These are phyloP conservation scores for Ascochyta viciae-villosae DNA, from an alignment of 2,329 filamentous ascomycete genomes.

Conservation along the genomic window DNA sequence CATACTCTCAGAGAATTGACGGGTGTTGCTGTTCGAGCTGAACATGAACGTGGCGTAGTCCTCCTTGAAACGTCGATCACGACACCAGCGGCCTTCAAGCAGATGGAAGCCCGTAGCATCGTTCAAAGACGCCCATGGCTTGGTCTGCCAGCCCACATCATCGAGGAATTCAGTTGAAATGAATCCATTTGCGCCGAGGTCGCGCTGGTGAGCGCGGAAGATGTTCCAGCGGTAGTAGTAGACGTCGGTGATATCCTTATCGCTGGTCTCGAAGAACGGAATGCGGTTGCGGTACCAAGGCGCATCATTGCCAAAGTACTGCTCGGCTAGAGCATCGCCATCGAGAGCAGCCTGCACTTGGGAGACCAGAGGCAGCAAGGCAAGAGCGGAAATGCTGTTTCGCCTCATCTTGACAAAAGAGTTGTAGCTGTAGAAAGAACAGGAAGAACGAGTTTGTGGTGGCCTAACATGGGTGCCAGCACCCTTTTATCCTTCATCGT, in stretches of 20 bases:
- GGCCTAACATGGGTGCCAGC: not conserved
- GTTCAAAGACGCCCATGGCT: constrained; percentile 54
- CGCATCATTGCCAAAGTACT: constrained; percentile 52
- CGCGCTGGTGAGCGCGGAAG: constrained; percentile 55
- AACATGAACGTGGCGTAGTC: constrained; percentile 55
- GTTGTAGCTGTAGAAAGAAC: not conserved
- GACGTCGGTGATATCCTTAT: constrained; percentile 50
- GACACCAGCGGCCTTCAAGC: constrained; percentile 54
- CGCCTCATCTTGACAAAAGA: not conserved
- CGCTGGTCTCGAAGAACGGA: constrained; percentile 51
- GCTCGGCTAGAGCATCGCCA: constrained; percentile 30
- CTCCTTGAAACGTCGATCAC: constrained; percentile 54
- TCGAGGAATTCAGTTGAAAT: constrained; percentile 57
- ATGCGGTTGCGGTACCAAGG: constrained; percentile 51
- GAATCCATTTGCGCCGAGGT: constrained; percentile 52
- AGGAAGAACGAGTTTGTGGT: not conserved
- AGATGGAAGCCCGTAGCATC: constrained; percentile 56
- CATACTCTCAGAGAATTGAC: constrained; percentile 56
- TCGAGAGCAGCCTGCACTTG: constrained; percentile 30
- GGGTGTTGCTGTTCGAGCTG: constrained; percentile 48
- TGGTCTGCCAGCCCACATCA: constrained; percentile 53
- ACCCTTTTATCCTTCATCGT: not conserved
- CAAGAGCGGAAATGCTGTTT: constrained; percentile 4
- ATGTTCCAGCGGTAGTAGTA: constrained; percentile 58
- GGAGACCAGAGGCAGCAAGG: constrained; percentile 1